Evolutionary conservation across 1,139 yeast species (phyloP), one percentile per base, ranked within the genome.

Genomic region (Suhomyces ambrosiae): DNA sequence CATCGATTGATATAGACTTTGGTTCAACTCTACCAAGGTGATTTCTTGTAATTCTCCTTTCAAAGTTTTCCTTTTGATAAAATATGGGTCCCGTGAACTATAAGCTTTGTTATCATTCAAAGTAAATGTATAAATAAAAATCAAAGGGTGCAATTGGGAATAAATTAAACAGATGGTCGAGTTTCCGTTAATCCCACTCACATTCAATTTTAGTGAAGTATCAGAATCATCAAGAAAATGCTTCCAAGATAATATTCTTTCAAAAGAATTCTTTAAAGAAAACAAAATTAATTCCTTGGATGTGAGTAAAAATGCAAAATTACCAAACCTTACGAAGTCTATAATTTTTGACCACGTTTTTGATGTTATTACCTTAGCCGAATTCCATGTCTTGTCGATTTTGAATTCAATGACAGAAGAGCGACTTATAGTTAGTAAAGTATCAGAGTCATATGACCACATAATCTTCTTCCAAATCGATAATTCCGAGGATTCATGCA

Each of bases 211-310:
- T 42, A 81, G 49, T 0, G 89, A 73, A 1, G 78, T 75, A 48
- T 87, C 95, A 0, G 54, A 42, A 8, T 74, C 70, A 30, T 72
- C 70, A 30, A 83, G 59, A 43, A 65, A 74, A 56, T 87, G 95
- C 42, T 81, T 82, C 88, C 90, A 83, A 0, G 89, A 75, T 3
- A 86, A 50, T 7, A 78, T 43, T 41, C 84, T 66, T 26, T 59
- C 59, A 3, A 65, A 47, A 3, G 45, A 37, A 0, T 48, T 43
- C 2, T 54, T 35, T 2, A 67, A 45, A 32, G 64, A 61, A 11
- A 79, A 50, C 63, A 83, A 60, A 1, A 81, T 74, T 9, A 83
- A 41, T 52, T 84, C 92, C 45, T 71, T 77, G 1, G 86, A 72
- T 0, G 90, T 82, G 12, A 83, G 56, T 9, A 82, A 43, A 25